phyloP scores from a whole-genome alignment of 2,329 filamentous ascomycete species.

The Ilyonectria sp. region DNA sequence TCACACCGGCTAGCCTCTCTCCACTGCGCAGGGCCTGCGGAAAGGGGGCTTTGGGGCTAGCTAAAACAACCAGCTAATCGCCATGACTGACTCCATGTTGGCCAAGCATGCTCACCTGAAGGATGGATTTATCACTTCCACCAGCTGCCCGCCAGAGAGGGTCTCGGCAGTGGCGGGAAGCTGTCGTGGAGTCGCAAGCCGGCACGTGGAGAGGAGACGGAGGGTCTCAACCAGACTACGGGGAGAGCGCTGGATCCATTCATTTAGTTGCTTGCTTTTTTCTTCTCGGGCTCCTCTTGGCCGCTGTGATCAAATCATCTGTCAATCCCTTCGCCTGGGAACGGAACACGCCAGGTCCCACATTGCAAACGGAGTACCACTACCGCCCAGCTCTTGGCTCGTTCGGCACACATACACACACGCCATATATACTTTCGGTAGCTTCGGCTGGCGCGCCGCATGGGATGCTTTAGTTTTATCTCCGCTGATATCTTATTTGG shows the following conservation, averaged over 20 bases:
- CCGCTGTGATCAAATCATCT: not conserved
- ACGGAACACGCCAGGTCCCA: not conserved
- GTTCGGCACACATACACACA: not conserved
- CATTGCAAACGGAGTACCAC: not conserved
- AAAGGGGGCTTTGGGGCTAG: no score
- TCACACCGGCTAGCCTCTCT: not conserved
- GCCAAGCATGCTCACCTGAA: no score
- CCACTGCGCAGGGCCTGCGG: not conserved
- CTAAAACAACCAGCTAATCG: no score
- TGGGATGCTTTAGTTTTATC: not conserved
- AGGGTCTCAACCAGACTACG: no score
- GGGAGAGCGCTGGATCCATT: not conserved
- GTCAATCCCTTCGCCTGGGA: not conserved
- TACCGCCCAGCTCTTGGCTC: not conserved
- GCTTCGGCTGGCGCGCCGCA: not conserved
- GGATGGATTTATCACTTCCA: no score
- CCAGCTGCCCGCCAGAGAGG: not conserved
- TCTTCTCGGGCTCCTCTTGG: not conserved
- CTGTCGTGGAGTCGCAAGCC: not conserved
- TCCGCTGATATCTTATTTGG: no score
- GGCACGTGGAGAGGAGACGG: constrained; percentile 11
- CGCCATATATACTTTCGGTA: not conserved
- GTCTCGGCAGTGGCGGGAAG: constrained; percentile 22
- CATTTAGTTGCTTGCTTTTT: not conserved
- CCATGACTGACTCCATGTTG: no score